Percentiles rank a stretch among this genome's conserved stretches.
These are phyloP conservation scores for Hypoxylon sp. DNA, from an alignment of 2,329 filamentous ascomycete species.

Conservation along the genomic window DNA sequence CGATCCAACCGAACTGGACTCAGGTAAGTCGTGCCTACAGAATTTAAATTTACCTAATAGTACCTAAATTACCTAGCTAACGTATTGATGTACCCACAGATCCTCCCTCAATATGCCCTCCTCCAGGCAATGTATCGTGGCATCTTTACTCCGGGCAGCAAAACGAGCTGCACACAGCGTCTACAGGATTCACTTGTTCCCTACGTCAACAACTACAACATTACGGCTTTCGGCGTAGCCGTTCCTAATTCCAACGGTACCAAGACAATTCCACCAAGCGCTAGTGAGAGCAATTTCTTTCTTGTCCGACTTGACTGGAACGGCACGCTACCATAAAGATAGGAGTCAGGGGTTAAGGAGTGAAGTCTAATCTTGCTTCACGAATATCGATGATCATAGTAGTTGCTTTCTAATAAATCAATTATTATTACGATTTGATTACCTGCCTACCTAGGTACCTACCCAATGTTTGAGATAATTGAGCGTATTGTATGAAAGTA, in stretches of 20 bases:
- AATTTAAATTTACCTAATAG: neutral
- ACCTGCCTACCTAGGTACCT: neutral
- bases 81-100: neutral
- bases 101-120: neutral
- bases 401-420: neutral
- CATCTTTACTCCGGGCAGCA: neutral
- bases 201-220: neutral
- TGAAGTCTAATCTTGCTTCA: too few species aligned
- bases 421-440: neutral
- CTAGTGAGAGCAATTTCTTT: neutral
- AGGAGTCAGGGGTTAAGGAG: neutral
- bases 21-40: neutral
- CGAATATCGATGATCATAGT: neutral
- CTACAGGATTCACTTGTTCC: neutral
- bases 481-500: neutral
- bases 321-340: neutral
- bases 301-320: neutral
- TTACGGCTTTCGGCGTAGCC: neutral
- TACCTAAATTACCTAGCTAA: neutral
- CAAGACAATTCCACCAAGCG: neutral
- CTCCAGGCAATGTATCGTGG: neutral
- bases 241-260: neutral
- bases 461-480: neutral
- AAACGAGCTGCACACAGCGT: neutral
- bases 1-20: constrained; percentile 2